phyloP scores from a whole-genome alignment of 805 yeast genomes.

The Tetrapisispora nanseiensis region DNA sequence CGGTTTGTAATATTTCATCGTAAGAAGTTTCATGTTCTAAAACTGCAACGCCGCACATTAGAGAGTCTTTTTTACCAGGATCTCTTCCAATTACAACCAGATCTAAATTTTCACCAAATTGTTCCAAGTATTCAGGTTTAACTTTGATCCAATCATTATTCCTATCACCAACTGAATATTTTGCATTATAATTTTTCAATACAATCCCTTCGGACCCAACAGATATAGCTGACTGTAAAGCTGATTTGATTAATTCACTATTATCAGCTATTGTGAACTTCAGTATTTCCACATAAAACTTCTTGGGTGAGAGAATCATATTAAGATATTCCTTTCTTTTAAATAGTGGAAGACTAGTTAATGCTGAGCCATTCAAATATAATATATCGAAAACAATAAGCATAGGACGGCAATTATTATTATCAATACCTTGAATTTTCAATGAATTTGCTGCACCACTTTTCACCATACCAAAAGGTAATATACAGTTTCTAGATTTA shows the following conservation, averaged over 20 bases:
- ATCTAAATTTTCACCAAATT: constrained; percentile 81
- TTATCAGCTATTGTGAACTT: constrained; percentile 32
- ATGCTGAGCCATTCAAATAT: constrained; percentile 53
- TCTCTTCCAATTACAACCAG: constrained; percentile 69
- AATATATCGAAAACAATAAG: constrained; percentile 66
- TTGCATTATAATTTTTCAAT: constrained; percentile 51
- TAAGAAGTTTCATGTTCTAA: constrained; percentile 27
- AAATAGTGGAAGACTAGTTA: constrained; percentile 44
- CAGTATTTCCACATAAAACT: constrained; percentile 40
- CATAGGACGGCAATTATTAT: constrained; percentile 39
- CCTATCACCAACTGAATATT: constrained; percentile 53
- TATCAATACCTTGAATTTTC: constrained; percentile 33
- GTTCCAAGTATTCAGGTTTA: constrained; percentile 82
- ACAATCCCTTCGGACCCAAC: constrained; percentile 74
- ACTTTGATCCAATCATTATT: constrained; percentile 73
- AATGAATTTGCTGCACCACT: constrained; percentile 52
- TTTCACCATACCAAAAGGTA: constrained; percentile 78
- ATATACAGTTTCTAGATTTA: constrained; percentile 39
- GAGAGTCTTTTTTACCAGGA: constrained; percentile 59
- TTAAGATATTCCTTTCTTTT: constrained; percentile 47
- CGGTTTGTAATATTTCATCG: constrained; percentile 3
- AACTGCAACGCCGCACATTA: constrained; percentile 60
- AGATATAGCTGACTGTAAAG: constrained; percentile 49
- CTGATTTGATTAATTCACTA: constrained; percentile 44
- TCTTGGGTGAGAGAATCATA: constrained; percentile 35